Evolutionary conservation across 148 eudicot genomes (phyloP).

Genomic region (Camellia sinensis): DNA sequence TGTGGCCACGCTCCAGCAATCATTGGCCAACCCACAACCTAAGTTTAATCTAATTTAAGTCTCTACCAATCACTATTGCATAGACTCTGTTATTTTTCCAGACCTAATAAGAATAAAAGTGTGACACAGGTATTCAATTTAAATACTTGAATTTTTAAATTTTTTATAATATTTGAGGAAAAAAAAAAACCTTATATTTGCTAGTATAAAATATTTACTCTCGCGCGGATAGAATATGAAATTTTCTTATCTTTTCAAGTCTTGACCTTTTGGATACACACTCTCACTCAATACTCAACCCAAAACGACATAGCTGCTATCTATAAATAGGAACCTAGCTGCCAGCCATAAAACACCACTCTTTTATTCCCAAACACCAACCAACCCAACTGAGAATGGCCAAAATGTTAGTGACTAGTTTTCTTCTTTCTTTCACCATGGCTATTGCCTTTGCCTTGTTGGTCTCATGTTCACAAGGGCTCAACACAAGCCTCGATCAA

Average conservation of each 20-base stretch:
- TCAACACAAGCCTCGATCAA: slow-evolving; percentile 12
- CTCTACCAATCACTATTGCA: not conserved
- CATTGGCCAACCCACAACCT: not conserved
- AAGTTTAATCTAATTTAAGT: not conserved
- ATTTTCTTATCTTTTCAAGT: too few relatives aligned
- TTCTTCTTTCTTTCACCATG: slow-evolving; percentile 13
- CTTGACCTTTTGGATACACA: too few relatives aligned
- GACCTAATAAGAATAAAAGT: too few relatives aligned
- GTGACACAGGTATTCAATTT: too few relatives aligned
- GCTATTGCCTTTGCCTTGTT: slow-evolving; percentile 14
- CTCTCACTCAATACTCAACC: too few relatives aligned
- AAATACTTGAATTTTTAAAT: too few relatives aligned
- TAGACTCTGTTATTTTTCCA: too few relatives aligned
- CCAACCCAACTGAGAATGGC: not conserved
- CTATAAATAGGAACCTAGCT: slow-evolving; percentile 16
- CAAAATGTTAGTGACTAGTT: not conserved
- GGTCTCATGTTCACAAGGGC: slow-evolving; percentile 4
- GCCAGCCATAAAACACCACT: not conserved
- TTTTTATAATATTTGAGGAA: too few relatives aligned
- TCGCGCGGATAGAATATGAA: too few relatives aligned
- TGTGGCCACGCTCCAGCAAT: not conserved
- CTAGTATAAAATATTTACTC: too few relatives aligned
- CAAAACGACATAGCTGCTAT: not conserved
- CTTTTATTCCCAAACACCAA: not conserved
- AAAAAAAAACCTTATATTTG: too few relatives aligned